phyloP scores from a whole-genome alignment of 2,329 filamentous ascomycete species.

The Westerdykella ornata region DNA sequence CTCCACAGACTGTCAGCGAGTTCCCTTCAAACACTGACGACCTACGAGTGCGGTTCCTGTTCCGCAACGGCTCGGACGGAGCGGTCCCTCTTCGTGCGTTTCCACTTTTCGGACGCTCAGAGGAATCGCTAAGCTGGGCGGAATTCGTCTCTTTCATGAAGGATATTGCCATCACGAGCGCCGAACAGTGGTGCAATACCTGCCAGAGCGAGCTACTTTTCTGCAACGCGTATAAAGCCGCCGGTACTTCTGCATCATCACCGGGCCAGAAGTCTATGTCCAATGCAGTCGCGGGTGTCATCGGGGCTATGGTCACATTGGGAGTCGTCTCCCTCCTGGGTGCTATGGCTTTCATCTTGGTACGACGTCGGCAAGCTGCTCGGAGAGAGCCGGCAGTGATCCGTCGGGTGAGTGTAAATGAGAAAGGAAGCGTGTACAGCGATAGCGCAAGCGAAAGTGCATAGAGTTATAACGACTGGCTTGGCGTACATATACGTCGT shows the following conservation, averaged over 20 bases:
- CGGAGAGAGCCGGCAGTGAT: neutral
- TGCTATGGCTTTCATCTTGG: slow-evolving; percentile 2
- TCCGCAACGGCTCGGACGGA: slow-evolving; percentile 47
- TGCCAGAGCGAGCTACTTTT: slow-evolving; percentile 44
- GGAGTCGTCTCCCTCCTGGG: slow-evolving; percentile 24
- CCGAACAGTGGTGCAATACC: slow-evolving; percentile 45
- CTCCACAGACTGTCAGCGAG: slow-evolving; percentile 9
- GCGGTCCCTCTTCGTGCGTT: slow-evolving; percentile 35
- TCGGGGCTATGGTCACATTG: slow-evolving; percentile 47
- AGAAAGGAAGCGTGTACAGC: neutral
- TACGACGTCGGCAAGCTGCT: neutral
- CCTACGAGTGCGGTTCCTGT: slow-evolving; percentile 48
- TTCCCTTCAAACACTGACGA: slow-evolving; percentile 38
- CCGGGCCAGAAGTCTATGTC: slow-evolving; percentile 17
- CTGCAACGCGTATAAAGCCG: slow-evolving; percentile 37
- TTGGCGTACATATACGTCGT: too few species aligned
- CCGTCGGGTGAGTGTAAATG: neutral
- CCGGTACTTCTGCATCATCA: neutral
- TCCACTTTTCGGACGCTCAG: slow-evolving; percentile 43
- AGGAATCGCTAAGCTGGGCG: slow-evolving; percentile 40
- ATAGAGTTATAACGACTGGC: too few species aligned
- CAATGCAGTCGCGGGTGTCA: slow-evolving; percentile 45
- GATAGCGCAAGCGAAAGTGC: neutral
- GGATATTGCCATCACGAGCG: slow-evolving; percentile 18
- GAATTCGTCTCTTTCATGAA: slow-evolving; percentile 38